Evolutionary conservation across 805 yeast genomes (phyloP).

Genomic region (Gaillardinia entomophila): DNA sequence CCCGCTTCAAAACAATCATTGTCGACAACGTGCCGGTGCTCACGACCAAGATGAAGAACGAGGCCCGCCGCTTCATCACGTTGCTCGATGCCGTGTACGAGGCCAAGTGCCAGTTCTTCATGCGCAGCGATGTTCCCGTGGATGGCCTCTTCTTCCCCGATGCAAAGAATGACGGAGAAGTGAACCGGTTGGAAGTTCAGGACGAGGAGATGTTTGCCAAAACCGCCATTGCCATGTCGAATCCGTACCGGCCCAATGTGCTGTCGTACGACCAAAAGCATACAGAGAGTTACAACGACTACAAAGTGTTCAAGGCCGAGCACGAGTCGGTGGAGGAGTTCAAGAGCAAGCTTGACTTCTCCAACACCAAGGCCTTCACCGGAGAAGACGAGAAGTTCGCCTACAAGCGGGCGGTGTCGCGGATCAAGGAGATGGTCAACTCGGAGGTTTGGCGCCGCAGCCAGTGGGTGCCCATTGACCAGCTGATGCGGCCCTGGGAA

Average conservation of each 20-base stretch:
- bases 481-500: conserved; percentile 57
- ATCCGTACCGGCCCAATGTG: conserved; percentile 67
- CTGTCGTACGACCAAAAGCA: conserved; percentile 53
- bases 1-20: conserved; percentile 51
- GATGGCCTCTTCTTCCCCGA: conserved; percentile 63
- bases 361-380: conserved; percentile 52
- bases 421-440: conserved; percentile 56
- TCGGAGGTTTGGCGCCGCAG: conserved; percentile 45
- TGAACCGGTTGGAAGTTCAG: conserved; percentile 41
- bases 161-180: conserved; percentile 14
- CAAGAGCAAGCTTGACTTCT: conserved; percentile 29
- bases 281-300: conserved; percentile 14
- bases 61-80: conserved; percentile 64
- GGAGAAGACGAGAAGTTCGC: conserved; percentile 79
- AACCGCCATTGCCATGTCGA: conserved; percentile 51
- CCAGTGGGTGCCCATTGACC: conserved; percentile 53
- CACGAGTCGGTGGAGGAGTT: not conserved
- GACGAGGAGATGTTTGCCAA: conserved; percentile 68
- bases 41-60: conserved; percentile 53
- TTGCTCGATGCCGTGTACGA: conserved; percentile 67
- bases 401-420: conserved; percentile 61
- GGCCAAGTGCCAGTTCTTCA: conserved; percentile 52
- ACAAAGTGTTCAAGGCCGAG: not conserved
- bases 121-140: conserved; percentile 45
- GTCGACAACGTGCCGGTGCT: conserved; percentile 58